Conservation (phyloP, 345 rosid species). For the Rhodomyrtus tomentosa region DNA sequence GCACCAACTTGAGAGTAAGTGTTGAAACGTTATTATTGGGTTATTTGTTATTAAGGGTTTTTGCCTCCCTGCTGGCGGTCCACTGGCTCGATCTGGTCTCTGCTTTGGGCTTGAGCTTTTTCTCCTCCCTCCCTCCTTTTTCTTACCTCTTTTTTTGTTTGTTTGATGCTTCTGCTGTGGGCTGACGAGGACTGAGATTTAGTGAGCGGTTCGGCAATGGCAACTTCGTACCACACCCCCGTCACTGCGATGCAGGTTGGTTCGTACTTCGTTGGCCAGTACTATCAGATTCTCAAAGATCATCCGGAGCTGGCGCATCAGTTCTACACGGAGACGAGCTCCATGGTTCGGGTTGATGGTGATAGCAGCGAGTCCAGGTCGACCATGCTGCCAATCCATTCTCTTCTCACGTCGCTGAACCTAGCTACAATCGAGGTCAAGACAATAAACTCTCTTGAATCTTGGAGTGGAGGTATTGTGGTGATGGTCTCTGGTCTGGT, state of each 20-base stretch:
- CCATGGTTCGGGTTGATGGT: slow-evolving; percentile 71
- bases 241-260: slow-evolving; percentile 71
- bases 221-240: slow-evolving; percentile 49
- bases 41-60: no score
- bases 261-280: slow-evolving; percentile 88
- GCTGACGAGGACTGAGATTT: background rate
- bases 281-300: slow-evolving; percentile 76
- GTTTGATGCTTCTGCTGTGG: background rate
- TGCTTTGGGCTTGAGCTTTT: background rate
- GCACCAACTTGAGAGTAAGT: no score
- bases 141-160: no score
- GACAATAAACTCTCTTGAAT: slow-evolving; percentile 75
- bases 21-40: no score
- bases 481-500: slow-evolving; percentile 86
- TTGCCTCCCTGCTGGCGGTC: background rate
- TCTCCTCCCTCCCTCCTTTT: background rate
- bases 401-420: slow-evolving; percentile 51
- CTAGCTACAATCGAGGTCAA: slow-evolving; percentile 85
- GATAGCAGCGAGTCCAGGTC: slow-evolving; percentile 57
- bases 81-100: background rate
- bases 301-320: slow-evolving; percentile 83
- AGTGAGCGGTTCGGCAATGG: slow-evolving; percentile 22
- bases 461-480: slow-evolving; percentile 78
- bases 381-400: slow-evolving; percentile 67
- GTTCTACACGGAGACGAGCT: slow-evolving; percentile 67